phyloP scores from a whole-genome alignment of 129 eudicot genomes.

The Logfia minima region DNA sequence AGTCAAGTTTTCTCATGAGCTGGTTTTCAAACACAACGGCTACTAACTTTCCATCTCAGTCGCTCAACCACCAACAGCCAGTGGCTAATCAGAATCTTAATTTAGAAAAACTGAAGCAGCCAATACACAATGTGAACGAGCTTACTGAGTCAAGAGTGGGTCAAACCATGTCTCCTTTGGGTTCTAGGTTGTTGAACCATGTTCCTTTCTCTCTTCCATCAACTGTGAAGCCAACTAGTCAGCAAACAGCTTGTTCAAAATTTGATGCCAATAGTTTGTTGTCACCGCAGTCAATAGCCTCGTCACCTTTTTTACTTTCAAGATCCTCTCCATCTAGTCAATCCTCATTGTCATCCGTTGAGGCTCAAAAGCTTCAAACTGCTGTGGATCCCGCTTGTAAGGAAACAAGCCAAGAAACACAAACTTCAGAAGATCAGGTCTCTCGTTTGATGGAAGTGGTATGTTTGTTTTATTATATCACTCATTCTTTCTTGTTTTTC shows the following conservation, averaged over 20 bases:
- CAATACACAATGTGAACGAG: slow-evolving; percentile 8
- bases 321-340: slow-evolving; percentile 17
- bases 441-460: slow-evolving; percentile 32
- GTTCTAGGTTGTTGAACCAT: slow-evolving; percentile 5
- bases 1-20: background rate
- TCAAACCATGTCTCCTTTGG: slow-evolving; percentile 22
- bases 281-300: slow-evolving; percentile 24
- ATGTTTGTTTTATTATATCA: background rate
- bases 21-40: slow-evolving; percentile 3
- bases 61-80: slow-evolving; percentile 19
- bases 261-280: slow-evolving; percentile 5
- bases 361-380: background rate
- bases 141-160: background rate
- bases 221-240: background rate
- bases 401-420: slow-evolving; percentile 4
- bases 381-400: background rate
- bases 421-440: slow-evolving; percentile 1
- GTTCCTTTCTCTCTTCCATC: background rate
- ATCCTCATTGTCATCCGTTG: background rate
- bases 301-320: slow-evolving; percentile 17
- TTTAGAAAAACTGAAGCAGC: slow-evolving; percentile 30
- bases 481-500: slow-evolving; percentile 5
- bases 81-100: background rate
- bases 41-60: slow-evolving; percentile 9
- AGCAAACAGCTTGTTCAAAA: background rate